Percentiles rank a stretch among this genome's conserved stretches.
Conservation (phyloP, 768 basidiomycete genomes). For the Mycena venus region DNA sequence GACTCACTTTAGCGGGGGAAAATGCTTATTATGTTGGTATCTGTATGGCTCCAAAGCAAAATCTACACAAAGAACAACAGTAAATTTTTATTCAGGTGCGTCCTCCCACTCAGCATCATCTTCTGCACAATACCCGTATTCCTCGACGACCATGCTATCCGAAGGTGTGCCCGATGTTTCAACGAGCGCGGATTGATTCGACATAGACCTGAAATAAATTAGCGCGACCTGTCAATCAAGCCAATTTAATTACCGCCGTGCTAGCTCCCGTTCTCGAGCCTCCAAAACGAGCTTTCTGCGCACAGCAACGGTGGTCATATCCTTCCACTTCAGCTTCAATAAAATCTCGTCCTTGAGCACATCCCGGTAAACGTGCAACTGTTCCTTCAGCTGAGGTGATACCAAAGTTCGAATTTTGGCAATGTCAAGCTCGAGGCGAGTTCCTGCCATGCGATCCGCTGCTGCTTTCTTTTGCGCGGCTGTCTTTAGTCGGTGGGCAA, state of each 20-base stretch:
- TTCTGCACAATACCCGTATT: background rate
- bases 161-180: background rate
- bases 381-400: background rate
- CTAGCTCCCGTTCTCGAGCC: background rate
- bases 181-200: no score
- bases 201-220: no score
- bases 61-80: no score
- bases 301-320: background rate
- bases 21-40: no score
- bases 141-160: background rate
- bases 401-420: background rate
- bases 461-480: background rate
- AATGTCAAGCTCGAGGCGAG: background rate
- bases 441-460: background rate
- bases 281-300: background rate
- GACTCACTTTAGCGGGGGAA: no score
- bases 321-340: background rate
- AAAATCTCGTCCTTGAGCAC: background rate
- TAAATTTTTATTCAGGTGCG: background rate
- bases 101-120: slow-evolving; percentile 5
- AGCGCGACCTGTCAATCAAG: no score
- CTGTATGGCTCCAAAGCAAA: no score
- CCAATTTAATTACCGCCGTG: background rate
- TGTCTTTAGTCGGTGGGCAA: background rate
- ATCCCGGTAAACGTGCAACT: background rate